phyloP scores from a whole-genome alignment of 148 eudicot species.

The Linanthus parryae region DNA sequence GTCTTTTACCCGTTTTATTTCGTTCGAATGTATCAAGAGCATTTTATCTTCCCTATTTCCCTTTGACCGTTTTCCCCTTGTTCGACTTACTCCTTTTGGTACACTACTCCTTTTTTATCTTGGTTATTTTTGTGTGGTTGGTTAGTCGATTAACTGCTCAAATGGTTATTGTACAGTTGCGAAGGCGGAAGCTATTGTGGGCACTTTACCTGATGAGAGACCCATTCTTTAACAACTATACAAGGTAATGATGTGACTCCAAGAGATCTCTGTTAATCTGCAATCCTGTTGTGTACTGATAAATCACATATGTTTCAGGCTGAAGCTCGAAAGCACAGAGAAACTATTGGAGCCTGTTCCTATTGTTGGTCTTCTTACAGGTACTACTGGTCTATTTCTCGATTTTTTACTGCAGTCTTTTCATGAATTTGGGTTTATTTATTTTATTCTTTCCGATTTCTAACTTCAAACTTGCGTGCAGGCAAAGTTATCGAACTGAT shows the following conservation, averaged over 20 bases:
- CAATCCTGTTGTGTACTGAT: not conserved
- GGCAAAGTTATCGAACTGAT: constrained; percentile 81
- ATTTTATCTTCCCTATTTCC: too few relatives aligned
- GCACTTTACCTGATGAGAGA: constrained; percentile 95
- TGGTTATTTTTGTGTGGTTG: constrained; percentile 1
- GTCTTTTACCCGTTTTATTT: too few relatives aligned
- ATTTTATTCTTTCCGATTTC: constrained; percentile 1
- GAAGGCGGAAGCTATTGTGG: constrained; percentile 84
- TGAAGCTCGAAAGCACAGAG: constrained; percentile 69
- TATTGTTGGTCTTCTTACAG: constrained; percentile 71
- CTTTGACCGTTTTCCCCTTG: too few relatives aligned
- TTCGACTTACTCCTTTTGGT: too few relatives aligned
- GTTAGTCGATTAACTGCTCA: constrained; percentile 1
- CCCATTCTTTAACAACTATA: constrained; percentile 85
- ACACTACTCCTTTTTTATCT: not conserved
- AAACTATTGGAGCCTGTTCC: constrained; percentile 76
- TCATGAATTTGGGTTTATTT: not conserved
- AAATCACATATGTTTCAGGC: constrained; percentile 36
- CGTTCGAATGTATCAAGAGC: too few relatives aligned
- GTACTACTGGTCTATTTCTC: constrained; percentile 20
- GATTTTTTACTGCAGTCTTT: too few relatives aligned
- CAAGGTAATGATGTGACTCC: constrained; percentile 38
- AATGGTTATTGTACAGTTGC: constrained; percentile 39
- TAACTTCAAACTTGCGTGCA: constrained; percentile 48
- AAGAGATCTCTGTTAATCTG: not conserved